These are phyloP conservation scores for Coemansia aciculifera DNA, from an alignment of 192 early-diverging fungal genomes.

Conservation along the genomic window DNA sequence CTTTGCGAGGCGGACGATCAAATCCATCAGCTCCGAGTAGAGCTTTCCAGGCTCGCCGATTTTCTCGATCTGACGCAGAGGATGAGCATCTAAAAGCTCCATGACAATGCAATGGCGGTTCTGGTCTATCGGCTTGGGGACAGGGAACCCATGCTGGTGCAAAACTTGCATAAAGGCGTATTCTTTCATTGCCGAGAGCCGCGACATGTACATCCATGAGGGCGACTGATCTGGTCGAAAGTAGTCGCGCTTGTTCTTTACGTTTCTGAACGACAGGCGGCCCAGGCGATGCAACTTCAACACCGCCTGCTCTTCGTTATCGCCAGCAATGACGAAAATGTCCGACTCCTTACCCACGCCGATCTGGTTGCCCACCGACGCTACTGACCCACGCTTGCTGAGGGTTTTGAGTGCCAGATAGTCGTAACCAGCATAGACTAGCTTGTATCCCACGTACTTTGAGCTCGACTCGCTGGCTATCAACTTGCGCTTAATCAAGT, in stretches of 20 bases:
- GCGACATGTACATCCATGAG: conserved; percentile 99
- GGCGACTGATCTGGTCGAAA: conserved; percentile 90
- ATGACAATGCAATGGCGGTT: conserved; percentile 97
- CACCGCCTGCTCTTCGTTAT: conserved; percentile 86
- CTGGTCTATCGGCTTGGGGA: conserved; percentile 89
- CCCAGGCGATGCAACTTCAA: conserved; percentile 97
- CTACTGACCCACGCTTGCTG: conserved; percentile 79
- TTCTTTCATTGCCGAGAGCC: conserved; percentile 97
- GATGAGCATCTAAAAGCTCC: conserved; percentile 92
- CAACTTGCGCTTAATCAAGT: conserved; percentile 88
- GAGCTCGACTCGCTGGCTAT: conserved; percentile 67
- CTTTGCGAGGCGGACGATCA: conserved; percentile 92
- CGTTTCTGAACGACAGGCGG: conserved; percentile 92
- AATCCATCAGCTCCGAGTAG: conserved; percentile 91
- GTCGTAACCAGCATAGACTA: conserved; percentile 99
- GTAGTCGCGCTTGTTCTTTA: conserved; percentile 98
- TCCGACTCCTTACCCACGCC: conserved; percentile 99
- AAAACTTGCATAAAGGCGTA: conserved; percentile 98
- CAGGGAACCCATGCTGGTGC: conserved; percentile 94
- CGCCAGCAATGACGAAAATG: conserved; percentile 95
- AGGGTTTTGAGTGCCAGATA: conserved; percentile 95
- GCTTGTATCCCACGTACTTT: conserved; percentile 87
- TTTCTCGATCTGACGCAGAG: conserved; percentile 86
- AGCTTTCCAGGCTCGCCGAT: conserved; percentile 89
- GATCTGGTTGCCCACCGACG: conserved; percentile 98